Evolutionary conservation across 1,284 basidiomycete genomes (phyloP), one percentile per base, ranked within the genome.

Genomic region (Vanrija humicola): DNA sequence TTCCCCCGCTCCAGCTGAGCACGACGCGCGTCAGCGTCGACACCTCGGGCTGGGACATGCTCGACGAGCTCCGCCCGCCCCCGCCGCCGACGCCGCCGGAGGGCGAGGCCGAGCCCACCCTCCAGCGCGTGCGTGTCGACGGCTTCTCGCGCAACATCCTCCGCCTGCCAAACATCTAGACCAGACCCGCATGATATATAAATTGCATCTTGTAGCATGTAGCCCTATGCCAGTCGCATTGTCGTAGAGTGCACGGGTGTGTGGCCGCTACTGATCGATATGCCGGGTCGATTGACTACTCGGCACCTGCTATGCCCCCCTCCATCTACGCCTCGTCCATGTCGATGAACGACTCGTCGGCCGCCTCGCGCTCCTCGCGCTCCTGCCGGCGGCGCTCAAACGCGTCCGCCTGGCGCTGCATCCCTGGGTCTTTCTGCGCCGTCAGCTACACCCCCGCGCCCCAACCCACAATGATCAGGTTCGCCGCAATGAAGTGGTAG

Each of bases 401-500:
- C 50, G 44, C 29, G n/a, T 48, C 46, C 7, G 55, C 43, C 23
- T 42, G 46, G 6, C 46, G 40, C 47, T 56, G 55, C 25, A 56
- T 25, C 2, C 14, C 46, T 5, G 55, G 50, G n/a, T 52, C 46
- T 23, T 52, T 45, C 34, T 19, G 23, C 18, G n/a, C 23, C 16
- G 23, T 43, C 42, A 43, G 42, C 23, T 1, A 43, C 14, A 5
- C 42, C 18, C 18, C 34, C 34, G 28, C 14, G 23, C 9, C 6
- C 18, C 7, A 14, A 57, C 61, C 45, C 18, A 65, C 64, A 46
- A 60, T 52, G 16, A 65, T 50, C 43, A 55, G 49, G 12, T 44
- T 18, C 40, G 48, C 51, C 6, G 48, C 29, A 4, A 65, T 48
- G 1, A 26, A 53, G 58, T 79, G 79, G 43, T 57, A 55, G 51